A percentile compares a stretch with the other conserved stretches of the same genome.
These are phyloP conservation scores for Carex parvula DNA, from an alignment of 176 grass and related monocot species.

Conservation along the genomic window DNA sequence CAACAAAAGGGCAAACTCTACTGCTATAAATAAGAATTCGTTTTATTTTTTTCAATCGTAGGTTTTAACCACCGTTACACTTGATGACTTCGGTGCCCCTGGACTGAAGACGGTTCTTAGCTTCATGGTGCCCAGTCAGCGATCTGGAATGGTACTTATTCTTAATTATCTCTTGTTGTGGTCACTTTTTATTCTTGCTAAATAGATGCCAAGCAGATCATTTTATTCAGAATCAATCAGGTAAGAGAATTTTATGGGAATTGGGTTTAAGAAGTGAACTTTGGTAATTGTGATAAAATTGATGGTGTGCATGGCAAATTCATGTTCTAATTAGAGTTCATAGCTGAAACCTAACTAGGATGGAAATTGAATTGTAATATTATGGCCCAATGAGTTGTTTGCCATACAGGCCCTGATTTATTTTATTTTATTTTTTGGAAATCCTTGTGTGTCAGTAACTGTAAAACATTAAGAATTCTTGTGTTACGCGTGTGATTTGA, in stretches of 20 bases:
- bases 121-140: conserved; percentile 26
- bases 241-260: not conserved
- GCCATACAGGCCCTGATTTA: not conserved
- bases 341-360: not conserved
- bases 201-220: not conserved
- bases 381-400: not conserved
- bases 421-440: not conserved
- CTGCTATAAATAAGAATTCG: not conserved
- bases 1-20: not conserved
- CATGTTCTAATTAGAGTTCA: not conserved
- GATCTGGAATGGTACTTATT: conserved; percentile 32
- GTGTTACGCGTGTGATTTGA: not conserved
- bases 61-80: conserved; percentile 27
- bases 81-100: conserved; percentile 26
- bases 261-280: not conserved
- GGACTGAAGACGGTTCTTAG: conserved; percentile 31
- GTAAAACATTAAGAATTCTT: not conserved
- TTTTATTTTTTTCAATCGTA: not conserved
- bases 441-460: not conserved
- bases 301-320: not conserved
- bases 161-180: not conserved
- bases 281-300: not conserved
- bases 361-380: not conserved
- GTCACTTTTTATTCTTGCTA: not conserved
- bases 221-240: not conserved